Conservation (phyloP, 768 basidiomycete genomes). For the Dendrothele bispora region DNA sequence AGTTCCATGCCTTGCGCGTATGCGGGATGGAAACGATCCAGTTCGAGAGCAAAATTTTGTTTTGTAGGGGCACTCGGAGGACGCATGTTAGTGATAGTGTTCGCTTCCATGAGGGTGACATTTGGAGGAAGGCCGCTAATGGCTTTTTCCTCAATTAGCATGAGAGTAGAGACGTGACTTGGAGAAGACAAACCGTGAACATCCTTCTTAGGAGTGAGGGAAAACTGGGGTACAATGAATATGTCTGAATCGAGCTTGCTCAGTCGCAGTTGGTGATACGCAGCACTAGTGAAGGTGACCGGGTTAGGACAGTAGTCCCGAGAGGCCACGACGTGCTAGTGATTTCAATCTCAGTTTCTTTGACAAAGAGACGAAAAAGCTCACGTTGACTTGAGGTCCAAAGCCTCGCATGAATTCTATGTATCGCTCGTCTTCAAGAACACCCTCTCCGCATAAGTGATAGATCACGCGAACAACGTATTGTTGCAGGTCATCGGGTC, state of each 20-base stretch:
- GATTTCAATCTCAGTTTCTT: background rate
- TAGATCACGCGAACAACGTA: slow-evolving; percentile 55
- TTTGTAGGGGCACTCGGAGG: slow-evolving; percentile 42
- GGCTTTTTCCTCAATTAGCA: slow-evolving; percentile 16
- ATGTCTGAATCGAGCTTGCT: slow-evolving; percentile 68
- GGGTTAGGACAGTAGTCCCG: slow-evolving; percentile 59
- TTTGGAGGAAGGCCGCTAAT: slow-evolving; percentile 50
- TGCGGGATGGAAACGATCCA: slow-evolving; percentile 42
- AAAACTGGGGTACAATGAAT: slow-evolving; percentile 69
- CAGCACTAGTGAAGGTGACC: slow-evolving; percentile 73
- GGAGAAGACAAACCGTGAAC: slow-evolving; percentile 20
- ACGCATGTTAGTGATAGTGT: slow-evolving; percentile 43
- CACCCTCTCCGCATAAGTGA: slow-evolving; percentile 70
- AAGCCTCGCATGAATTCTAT: slow-evolving; percentile 72
- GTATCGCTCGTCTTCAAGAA: slow-evolving; percentile 71
- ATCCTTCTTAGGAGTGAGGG: slow-evolving; percentile 36
- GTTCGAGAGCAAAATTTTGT: slow-evolving; percentile 21
- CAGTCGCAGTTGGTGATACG: slow-evolving; percentile 70
- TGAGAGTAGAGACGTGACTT: background rate
- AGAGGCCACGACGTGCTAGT: slow-evolving; percentile 76
- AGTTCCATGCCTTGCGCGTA: slow-evolving; percentile 6
- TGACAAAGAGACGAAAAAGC: slow-evolving; percentile 20
- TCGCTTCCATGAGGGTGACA: slow-evolving; percentile 40
- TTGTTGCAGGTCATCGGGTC: slow-evolving; percentile 37
- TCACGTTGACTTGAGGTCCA: slow-evolving; percentile 57